Base-by-base conservation (phyloP, 306 rosid species). In the Cotoneaster glaucophyllus region DNA sequence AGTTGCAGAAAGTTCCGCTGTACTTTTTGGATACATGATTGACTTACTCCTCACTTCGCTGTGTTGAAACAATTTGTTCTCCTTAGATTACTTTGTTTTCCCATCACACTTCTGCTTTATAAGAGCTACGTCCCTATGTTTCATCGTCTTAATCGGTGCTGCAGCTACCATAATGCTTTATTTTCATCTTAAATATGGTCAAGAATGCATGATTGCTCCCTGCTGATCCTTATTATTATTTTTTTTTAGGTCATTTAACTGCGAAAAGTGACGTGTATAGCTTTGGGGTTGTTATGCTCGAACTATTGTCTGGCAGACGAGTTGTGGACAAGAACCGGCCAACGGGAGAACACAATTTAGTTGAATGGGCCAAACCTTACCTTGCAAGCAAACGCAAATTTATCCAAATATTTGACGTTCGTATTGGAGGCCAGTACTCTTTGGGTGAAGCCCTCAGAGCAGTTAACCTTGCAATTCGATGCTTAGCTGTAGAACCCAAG, bases 351-450 rank as follows among this genome's bases (percentile, higher is more conserved):
- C 98, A 90, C 29, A 96, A 66, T 74, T 82, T 96, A 28, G 87
- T 96, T 11, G 96, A 90, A 52, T 96, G 99, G 99, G 96, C 93
- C 43, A 96, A 90, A 77, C 98, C 98, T 28, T 90, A 85, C 86
- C 93, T 96, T 70, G 83, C 82, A 63, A 89, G 88, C 87, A 96
- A 96, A 76, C 88, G 99, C 26, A 82, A 81, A 71, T 84, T 90
- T 63, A 78, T 89, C 79, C 88, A 88, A 83, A 88, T 96, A 4
- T 82, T 96, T 84, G 99, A 96, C 53, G 74, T 88, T 56, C 97
- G 99, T 4, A 77, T 96, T 0, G 90, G 90, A 74, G 96, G 97
- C 68, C 97, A 92, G 70, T 96, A 92, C 81, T 64, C 90, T 0
- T 14, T 83, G n/a, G 77, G 83, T 9, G 83, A 78, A 71, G 98